A percentile compares a stretch with the other conserved stretches of the same genome.
Evolutionary conservation across 2,329 filamentous ascomycete species (phyloP).

Genomic region (Botryotinia calthae): DNA sequence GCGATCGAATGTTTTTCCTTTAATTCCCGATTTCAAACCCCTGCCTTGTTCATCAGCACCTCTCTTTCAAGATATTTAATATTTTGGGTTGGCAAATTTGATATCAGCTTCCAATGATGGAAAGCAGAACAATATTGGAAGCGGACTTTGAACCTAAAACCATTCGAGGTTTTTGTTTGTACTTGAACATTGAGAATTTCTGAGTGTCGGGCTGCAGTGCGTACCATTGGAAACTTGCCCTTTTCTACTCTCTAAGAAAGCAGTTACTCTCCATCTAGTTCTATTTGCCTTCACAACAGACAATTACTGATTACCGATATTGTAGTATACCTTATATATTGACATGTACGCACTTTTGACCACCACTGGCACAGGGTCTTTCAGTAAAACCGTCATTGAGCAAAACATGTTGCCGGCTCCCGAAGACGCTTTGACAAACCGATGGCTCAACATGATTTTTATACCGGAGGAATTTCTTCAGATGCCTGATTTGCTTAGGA

Average conservation of each 20-base stretch:
- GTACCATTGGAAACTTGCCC: background rate
- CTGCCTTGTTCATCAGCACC: background rate
- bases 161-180: background rate
- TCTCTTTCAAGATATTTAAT: background rate
- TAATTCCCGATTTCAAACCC: background rate
- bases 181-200: background rate
- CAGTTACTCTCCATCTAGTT: background rate
- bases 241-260: background rate
- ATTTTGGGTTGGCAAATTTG: background rate
- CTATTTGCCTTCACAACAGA: background rate
- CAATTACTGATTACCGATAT: background rate
- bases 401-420: conserved; percentile 47
- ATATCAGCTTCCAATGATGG: background rate
- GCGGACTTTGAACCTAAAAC: background rate
- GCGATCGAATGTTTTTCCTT: background rate
- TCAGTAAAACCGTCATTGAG: conserved; percentile 46
- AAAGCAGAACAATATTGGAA: background rate
- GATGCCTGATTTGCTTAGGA: conserved; percentile 1
- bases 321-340: conserved; percentile 49
- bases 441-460: background rate
- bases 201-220: background rate
- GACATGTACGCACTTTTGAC: conserved; percentile 55
- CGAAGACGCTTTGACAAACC: conserved; percentile 15
- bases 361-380: conserved; percentile 50
- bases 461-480: background rate